phyloP scores from a whole-genome alignment of 2,329 filamentous ascomycete species.

The Neurospora sp. region DNA sequence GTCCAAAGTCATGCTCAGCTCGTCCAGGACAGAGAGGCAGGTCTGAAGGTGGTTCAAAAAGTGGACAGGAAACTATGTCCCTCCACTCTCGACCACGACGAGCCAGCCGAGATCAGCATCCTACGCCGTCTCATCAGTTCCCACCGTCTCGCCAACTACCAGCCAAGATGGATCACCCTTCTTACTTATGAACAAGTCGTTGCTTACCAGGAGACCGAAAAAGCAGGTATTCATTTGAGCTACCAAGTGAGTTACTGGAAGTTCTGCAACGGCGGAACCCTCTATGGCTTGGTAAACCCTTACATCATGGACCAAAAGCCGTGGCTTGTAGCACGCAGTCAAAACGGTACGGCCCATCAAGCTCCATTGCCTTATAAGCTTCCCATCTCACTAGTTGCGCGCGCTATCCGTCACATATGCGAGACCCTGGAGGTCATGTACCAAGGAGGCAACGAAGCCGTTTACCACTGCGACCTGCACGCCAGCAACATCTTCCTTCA shows the following conservation, averaged over 20 bases:
- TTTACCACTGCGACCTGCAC: slow-evolving; percentile 10
- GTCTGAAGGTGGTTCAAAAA: neutral
- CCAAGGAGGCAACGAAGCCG: slow-evolving; percentile 1
- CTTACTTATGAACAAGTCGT: neutral
- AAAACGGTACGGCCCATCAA: neutral
- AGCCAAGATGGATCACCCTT: neutral
- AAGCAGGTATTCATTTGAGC: neutral
- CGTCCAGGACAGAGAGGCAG: neutral
- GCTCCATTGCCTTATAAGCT: neutral
- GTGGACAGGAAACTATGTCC: neutral
- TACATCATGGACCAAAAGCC: neutral
- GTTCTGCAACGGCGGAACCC: slow-evolving; percentile 6
- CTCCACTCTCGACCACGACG: neutral
- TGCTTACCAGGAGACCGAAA: neutral
- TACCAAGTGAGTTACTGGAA: slow-evolving; percentile 8
- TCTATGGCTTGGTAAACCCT: neutral
- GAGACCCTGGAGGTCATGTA: slow-evolving; percentile 12
- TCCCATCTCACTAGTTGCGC: slow-evolving; percentile 4
- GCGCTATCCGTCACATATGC: slow-evolving; percentile 5
- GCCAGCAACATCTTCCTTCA: slow-evolving; percentile 8
- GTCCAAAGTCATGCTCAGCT: neutral
- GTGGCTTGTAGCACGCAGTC: neutral
- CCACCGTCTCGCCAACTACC: neutral
- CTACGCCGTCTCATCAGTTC: neutral
- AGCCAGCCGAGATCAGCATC: neutral